phyloP scores from a whole-genome alignment of 257 asterid species.

The Ballota nigra region DNA sequence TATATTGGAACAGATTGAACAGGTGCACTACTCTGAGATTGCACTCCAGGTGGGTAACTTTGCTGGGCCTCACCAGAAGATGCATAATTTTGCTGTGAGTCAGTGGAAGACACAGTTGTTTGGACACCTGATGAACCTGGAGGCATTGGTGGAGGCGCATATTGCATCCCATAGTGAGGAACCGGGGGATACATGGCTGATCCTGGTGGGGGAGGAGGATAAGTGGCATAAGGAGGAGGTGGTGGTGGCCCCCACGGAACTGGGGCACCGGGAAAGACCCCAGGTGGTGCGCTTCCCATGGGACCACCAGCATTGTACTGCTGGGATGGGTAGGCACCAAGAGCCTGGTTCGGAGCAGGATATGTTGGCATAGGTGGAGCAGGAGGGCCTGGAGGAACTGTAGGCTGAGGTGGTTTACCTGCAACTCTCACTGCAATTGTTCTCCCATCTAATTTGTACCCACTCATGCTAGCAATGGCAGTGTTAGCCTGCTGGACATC shows the following conservation, averaged over 20 bases:
- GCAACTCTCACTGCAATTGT: constrained; percentile 94
- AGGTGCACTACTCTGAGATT: constrained; percentile 54
- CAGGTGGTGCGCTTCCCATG: constrained; percentile 53
- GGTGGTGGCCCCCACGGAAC: constrained; percentile 90
- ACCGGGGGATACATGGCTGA: constrained; percentile 58
- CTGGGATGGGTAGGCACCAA: constrained; percentile 77
- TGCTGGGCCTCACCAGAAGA: constrained; percentile 69
- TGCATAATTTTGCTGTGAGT: constrained; percentile 51
- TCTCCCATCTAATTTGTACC: constrained; percentile 91
- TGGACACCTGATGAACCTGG: constrained; percentile 56
- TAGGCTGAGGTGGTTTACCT: constrained; percentile 89
- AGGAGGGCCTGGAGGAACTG: constrained; percentile 85
- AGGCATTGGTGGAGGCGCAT: constrained; percentile 68
- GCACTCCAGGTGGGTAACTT: constrained; percentile 80
- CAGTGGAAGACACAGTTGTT: constrained; percentile 53
- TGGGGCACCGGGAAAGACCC: constrained; percentile 53
- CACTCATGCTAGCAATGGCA: constrained; percentile 91
- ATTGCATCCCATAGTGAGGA: constrained; percentile 62
- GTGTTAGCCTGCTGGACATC: constrained; percentile 82
- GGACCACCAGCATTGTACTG: constrained; percentile 78
- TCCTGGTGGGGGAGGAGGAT: constrained; percentile 90
- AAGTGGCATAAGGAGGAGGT: constrained; percentile 49
- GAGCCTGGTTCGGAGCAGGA: constrained; percentile 56
- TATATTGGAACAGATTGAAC: constrained; percentile 55
- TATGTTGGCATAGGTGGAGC: constrained; percentile 60